Base-by-base conservation (phyloP, 148 eudicot genomes). In the Beta vulgaris region DNA sequence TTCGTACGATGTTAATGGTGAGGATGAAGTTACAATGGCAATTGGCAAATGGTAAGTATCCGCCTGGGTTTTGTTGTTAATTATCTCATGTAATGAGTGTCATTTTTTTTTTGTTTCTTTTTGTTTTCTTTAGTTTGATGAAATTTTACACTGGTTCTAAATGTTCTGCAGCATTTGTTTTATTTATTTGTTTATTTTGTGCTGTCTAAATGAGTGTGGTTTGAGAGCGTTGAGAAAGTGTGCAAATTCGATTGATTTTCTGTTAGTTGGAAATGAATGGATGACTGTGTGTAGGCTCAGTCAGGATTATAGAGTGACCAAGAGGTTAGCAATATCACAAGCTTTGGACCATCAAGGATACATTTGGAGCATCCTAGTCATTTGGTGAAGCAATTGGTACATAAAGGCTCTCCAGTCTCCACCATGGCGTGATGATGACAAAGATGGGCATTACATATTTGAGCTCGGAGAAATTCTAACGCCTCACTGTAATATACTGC, bases 271-370 rank as follows among this genome's bases (percentile, higher is more conserved):
- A 82, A 62, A 83, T 89, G 86, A 89, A 93, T 78, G 85, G 71
- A 87, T 91, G 88, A 79, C 85, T 93, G 88, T 93, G 86, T 91
- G 97, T 93, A 91, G 98, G 98, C 98, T 86, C 97, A 93, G 91
- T 80, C 91, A 82, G 97, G 94, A 84, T 76, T 93, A 72, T 89
- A 83, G 88, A 82, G 70, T 93, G 97, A 86, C 83, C 98, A 91
- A 87, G 98, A 93, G 80, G 78, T 89, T 88, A 90, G 94, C 72
- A 88, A 82, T 89, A 80, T 86, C 83, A 83, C 92, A 77, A 87
- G 97, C 91, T 89, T 88, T 82, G 94, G 88, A 87, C 85, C 88
- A 74, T 86, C 92, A 69, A 88, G 91, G 85, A 78, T 84, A 78
- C 89, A 77, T 76, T 57, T 85, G 76, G 89, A 89, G 87, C 87